Conservation (phyloP, 106 monocot species). For the Allium fistulosum region DNA sequence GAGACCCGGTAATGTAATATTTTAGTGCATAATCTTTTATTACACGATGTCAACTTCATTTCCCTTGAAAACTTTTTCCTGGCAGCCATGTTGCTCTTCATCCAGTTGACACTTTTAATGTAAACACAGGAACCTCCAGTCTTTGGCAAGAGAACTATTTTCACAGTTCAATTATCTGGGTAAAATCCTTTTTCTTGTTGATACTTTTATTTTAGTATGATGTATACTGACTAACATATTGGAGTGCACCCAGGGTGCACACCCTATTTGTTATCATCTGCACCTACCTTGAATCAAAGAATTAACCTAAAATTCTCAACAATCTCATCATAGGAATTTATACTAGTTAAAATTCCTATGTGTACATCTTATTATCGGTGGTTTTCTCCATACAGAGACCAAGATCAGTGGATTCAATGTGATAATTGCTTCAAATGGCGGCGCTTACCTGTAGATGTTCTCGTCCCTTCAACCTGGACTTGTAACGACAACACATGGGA, state of each 20-base stretch:
- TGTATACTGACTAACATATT: background rate
- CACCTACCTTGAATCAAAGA: background rate
- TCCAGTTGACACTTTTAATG: constrained; percentile 13
- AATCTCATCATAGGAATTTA: constrained; percentile 1
- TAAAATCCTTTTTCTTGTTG: constrained; percentile 23
- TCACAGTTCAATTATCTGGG: constrained; percentile 71
- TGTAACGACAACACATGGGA: constrained; percentile 81
- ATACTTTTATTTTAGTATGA: background rate
- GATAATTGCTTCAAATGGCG: constrained; percentile 92
- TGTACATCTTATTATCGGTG: no score
- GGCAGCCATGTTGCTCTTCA: background rate
- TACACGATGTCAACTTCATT: no score
- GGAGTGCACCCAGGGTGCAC: background rate
- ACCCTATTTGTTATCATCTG: background rate
- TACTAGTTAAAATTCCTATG: background rate
- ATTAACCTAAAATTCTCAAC: background rate
- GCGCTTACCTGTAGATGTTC: constrained; percentile 59
- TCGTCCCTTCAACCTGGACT: constrained; percentile 78
- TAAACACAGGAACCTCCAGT: constrained; percentile 83
- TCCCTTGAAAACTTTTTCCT: no score
- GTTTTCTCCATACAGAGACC: constrained; percentile 31
- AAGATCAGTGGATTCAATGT: constrained; percentile 97
- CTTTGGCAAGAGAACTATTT: constrained; percentile 86
- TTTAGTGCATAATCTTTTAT: no score
- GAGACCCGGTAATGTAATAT: no score